Percentiles rank a stretch among this genome's conserved stretches.
Evolutionary conservation across 106 monocot genomes (phyloP).

Genomic region (Cymbidium sinense): DNA sequence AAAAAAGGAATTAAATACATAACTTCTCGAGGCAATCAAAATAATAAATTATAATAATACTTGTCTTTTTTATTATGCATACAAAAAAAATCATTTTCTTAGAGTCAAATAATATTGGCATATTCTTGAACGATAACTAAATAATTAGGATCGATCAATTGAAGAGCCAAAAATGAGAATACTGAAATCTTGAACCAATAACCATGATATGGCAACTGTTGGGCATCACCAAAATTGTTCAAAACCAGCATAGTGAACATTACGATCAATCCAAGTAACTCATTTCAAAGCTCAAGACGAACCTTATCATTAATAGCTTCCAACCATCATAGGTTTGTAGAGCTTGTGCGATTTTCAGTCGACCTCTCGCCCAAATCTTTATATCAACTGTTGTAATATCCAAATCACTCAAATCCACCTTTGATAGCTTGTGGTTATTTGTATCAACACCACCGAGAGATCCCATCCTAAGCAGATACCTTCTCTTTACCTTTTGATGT

Average conservation of each 20-base stretch:
- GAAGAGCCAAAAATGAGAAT: too few species aligned
- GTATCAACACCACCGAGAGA: conserved; percentile 6
- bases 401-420: too few species aligned
- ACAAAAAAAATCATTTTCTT: background rate
- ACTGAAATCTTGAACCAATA: too few species aligned
- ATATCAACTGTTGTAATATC: background rate
- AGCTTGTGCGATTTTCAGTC: background rate
- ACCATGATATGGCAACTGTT: too few species aligned
- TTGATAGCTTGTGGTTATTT: too few species aligned
- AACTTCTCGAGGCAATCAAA: too few species aligned
- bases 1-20: too few species aligned
- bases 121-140: background rate
- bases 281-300: too few species aligned
- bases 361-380: background rate
- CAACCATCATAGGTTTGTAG: conserved; percentile 9
- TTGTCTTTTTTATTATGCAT: background rate
- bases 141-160: background rate
- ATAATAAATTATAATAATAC: too few species aligned
- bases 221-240: too few species aligned
- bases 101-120: background rate
- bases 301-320: conserved; percentile 2
- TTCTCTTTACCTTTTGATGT: background rate
- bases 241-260: too few species aligned
- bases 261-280: too few species aligned
- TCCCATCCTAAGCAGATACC: background rate